Percentiles rank a stretch among this genome's conserved stretches.
phyloP scores from a whole-genome alignment of 257 asterid genomes.

The Nicotiana attenuata region DNA sequence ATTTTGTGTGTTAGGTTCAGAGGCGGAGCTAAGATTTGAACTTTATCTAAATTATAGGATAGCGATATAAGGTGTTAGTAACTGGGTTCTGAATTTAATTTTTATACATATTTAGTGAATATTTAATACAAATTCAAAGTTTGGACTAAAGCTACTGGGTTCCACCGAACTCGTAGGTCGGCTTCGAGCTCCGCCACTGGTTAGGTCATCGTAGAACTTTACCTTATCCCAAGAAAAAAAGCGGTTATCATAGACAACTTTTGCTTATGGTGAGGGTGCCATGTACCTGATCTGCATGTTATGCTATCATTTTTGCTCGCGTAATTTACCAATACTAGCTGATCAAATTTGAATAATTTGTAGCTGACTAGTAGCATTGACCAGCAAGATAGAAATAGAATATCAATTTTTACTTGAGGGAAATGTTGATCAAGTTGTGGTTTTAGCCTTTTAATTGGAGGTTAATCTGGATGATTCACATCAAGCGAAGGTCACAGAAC shows the following conservation, averaged over 20 bases:
- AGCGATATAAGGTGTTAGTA: too few relatives aligned
- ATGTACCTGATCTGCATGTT: neutral
- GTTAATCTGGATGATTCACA: neutral
- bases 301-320: neutral
- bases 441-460: neutral
- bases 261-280: neutral
- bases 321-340: neutral
- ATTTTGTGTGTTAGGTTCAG: neutral
- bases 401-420: neutral
- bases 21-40: too few relatives aligned
- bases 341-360: neutral
- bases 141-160: too few relatives aligned
- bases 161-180: too few relatives aligned
- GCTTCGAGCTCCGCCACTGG: too few relatives aligned
- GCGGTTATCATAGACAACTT: neutral
- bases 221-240: neutral
- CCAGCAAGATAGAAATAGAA: neutral
- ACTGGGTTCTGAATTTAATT: too few relatives aligned
- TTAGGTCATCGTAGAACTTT: neutral
- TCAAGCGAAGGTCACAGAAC: neutral
- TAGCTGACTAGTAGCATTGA: neutral
- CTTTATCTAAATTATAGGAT: too few relatives aligned
- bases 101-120: too few relatives aligned
- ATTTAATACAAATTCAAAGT: too few relatives aligned
- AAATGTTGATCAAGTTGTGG: neutral